Evolutionary conservation across 306 rosid species (phyloP).

Genomic region (Alnus glutinosa): DNA sequence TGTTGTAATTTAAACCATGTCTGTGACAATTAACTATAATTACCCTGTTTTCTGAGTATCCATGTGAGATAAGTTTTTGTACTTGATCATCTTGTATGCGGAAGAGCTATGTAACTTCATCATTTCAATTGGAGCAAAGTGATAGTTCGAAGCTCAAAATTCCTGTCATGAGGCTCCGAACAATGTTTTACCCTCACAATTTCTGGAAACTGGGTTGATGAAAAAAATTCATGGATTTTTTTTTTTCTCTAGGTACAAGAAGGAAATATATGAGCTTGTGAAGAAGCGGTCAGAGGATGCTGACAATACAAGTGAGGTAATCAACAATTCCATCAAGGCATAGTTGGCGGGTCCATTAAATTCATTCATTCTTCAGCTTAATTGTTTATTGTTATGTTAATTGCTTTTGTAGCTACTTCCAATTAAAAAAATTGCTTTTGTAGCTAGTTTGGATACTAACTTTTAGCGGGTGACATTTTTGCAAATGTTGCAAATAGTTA

Average conservation of each 20-base stretch:
- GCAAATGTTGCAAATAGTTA: not conserved
- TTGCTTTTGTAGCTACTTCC: not conserved
- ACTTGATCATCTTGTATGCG: not conserved
- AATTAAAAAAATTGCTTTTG: not conserved
- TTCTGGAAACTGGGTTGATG: not conserved
- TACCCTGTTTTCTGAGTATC: not conserved
- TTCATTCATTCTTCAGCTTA: constrained; percentile 20
- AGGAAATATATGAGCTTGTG: constrained; percentile 72
- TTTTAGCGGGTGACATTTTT: not conserved
- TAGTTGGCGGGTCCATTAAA: constrained; percentile 10
- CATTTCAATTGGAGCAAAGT: constrained; percentile 1
- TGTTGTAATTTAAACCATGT: not conserved
- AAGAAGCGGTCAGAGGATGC: constrained; percentile 75
- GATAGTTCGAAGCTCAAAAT: not conserved
- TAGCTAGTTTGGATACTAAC: not conserved
- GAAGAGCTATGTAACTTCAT: not conserved
- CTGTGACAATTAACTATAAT: not conserved
- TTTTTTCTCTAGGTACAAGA: constrained; percentile 60
- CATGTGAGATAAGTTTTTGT: not conserved
- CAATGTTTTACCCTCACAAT: not conserved
- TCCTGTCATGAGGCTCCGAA: not conserved
- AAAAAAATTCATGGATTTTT: constrained; percentile 23
- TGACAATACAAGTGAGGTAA: constrained; percentile 74
- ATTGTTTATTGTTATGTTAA: constrained; percentile 18
- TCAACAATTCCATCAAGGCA: constrained; percentile 19